These are phyloP conservation scores for Chlorella sp. DNA, from an alignment of 139 green algal genomes.

Conservation along the genomic window DNA sequence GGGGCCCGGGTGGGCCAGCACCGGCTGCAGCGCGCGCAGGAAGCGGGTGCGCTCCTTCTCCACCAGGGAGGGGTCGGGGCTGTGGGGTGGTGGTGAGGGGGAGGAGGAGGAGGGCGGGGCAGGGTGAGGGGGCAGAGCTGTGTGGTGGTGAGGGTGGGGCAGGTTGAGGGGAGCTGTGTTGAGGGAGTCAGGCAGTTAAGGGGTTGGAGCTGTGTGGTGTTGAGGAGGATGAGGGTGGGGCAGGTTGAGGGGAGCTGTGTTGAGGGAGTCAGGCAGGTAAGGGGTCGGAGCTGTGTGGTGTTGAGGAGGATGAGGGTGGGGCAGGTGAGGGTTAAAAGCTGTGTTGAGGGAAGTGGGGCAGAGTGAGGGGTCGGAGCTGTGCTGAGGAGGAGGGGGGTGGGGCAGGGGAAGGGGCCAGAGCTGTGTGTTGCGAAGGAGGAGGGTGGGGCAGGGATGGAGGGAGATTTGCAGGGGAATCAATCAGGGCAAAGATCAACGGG, in stretches of 20 bases:
- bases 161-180: neutral
- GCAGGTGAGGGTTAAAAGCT: too few relatives aligned
- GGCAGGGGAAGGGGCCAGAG: conserved; percentile 18
- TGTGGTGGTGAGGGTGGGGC: neutral
- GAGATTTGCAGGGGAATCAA: too few relatives aligned
- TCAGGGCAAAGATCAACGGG: too few relatives aligned
- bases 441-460: neutral
- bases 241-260: neutral
- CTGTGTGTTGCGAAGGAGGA: neutral
- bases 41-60: conserved; percentile 62
- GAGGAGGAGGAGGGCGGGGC: too few relatives aligned
- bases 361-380: too few relatives aligned
- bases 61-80: conserved; percentile 38
- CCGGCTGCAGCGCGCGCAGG: conserved; percentile 45
- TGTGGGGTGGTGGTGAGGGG: neutral
- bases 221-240: neutral
- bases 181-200: too few relatives aligned
- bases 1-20: conserved; percentile 56
- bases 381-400: too few relatives aligned
- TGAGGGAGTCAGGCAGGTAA: too few relatives aligned
- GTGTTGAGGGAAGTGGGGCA: too few relatives aligned
- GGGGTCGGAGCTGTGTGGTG: too few relatives aligned
- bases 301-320: too few relatives aligned
- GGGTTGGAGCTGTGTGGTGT: neutral
- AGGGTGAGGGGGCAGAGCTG: too few relatives aligned